Percentiles rank a stretch among this genome's conserved stretches.
Evolutionary conservation across 495 filamentous ascomycete species (phyloP).

Genomic region (Annulohypoxylon nitens): DNA sequence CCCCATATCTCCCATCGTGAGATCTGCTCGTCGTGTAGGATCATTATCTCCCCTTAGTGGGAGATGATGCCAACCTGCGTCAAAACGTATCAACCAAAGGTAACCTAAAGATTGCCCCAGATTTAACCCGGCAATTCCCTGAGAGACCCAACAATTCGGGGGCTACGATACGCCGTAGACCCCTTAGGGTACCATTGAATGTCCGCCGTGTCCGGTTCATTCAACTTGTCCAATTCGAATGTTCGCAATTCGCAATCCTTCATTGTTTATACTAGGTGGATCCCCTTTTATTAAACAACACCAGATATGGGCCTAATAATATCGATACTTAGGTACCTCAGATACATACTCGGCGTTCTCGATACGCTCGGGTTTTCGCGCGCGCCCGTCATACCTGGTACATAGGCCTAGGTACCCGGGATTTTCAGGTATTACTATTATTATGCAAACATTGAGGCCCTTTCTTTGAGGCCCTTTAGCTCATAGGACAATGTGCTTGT

Average conservation of each 20-base stretch:
- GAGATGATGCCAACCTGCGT: conserved; percentile 50
- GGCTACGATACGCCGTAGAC: conserved; percentile 33
- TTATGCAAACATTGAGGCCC: not conserved
- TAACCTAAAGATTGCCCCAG: conserved; percentile 38
- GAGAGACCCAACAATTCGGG: conserved; percentile 41
- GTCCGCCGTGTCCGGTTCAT: conserved; percentile 12
- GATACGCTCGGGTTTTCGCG: conserved; percentile 34
- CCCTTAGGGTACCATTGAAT: conserved; percentile 34
- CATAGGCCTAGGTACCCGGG: not conserved
- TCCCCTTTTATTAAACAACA: conserved; percentile 20
- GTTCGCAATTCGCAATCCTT: conserved; percentile 20
- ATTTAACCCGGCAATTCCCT: conserved; percentile 41
- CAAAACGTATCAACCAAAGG: conserved; percentile 31
- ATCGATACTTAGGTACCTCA: too few species aligned
- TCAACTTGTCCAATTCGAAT: conserved; percentile 3
- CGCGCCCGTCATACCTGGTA: conserved; percentile 24
- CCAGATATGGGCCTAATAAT: too few species aligned
- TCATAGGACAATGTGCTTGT: not conserved
- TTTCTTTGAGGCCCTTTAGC: not conserved
- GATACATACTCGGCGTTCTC: not conserved
- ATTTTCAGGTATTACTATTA: not conserved
- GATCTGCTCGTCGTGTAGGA: conserved; percentile 28
- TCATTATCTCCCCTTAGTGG: conserved; percentile 16
- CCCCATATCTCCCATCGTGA: conserved; percentile 35
- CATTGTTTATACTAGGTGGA: conserved; percentile 15